Base-by-base conservation (phyloP, 495 filamentous ascomycete species). In the Tuber microsphaerosporum region DNA sequence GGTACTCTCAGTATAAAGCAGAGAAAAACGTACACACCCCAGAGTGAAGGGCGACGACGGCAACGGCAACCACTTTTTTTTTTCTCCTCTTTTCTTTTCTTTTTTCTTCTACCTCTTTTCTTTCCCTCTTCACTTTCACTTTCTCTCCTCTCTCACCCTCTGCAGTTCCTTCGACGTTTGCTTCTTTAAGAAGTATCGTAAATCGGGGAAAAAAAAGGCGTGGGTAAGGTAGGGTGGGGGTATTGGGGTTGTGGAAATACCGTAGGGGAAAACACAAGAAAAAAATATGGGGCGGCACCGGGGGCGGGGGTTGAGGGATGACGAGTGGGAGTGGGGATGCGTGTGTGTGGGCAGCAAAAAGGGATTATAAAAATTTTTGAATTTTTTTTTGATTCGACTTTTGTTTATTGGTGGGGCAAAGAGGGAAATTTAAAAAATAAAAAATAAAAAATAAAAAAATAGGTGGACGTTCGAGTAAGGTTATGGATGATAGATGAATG, bases 161-260 rank as follows among this genome's bases (percentile, higher is more conserved):
- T 31, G 77, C 76, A 75, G 77, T 75, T 79, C 70, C 76, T 51
- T 79, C 70, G 76, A 79, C 77, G 70, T 69, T 75, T 79, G 76
- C 76, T 79, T 79, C 77, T 75, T 71, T 79, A 71, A 79, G 76
- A 79, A 79, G 76, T 75, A 79, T 70, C 76, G 76, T 79, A 79
- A 75, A 79, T 79, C 74, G 76, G 78, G 77, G 73, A 69, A 78
- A 77, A 79, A 79, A 65, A 78, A 74, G 76, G 61, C 46, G 76
- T 76, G 26, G 56, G 56, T 65, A 65, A n/a, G 56, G 56, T 65
- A 31, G 56, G 56, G 56, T 65, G 56, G 56, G 56, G 56, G 56
- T 65, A 65, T 31, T 65, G 56, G n/a, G n/a, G 56, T 65, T 65
- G 56, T 26, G 51, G 26, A 65, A 17, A 65, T 65, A 65, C 56